Conservation (phyloP, 495 filamentous ascomycete species). For the Eremomyces bilateralis region DNA sequence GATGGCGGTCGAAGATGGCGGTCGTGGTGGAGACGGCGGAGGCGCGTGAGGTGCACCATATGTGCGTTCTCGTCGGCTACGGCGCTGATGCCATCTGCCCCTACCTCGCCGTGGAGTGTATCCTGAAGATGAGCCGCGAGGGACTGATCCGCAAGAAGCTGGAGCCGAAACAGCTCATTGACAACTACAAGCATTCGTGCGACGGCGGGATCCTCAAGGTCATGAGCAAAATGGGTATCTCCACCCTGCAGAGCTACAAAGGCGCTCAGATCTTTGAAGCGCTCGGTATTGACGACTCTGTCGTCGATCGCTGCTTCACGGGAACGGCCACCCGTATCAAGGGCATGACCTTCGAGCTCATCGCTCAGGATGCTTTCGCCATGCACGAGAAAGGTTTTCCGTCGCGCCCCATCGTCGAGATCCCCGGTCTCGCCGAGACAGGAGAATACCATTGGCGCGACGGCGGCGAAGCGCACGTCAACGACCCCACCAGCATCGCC, state of each 20-base stretch:
- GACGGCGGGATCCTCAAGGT: slow-evolving; percentile 98
- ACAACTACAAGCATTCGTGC: slow-evolving; percentile 95
- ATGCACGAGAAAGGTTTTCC: slow-evolving; percentile 94
- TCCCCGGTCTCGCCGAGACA: slow-evolving; percentile 77
- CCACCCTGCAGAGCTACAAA: slow-evolving; percentile 94
- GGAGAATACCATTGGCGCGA: slow-evolving; percentile 99
- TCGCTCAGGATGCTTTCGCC: slow-evolving; percentile 90
- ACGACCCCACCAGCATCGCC: slow-evolving; percentile 86
- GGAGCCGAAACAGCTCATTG: slow-evolving; percentile 61
- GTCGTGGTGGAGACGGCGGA: slow-evolving; percentile 87
- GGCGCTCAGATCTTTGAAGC: slow-evolving; percentile 98
- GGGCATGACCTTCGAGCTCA: slow-evolving; percentile 86
- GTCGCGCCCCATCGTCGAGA: slow-evolving; percentile 51
- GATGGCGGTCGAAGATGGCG: slow-evolving; percentile 80
- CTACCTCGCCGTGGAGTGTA: slow-evolving; percentile 94
- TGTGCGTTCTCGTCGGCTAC: slow-evolving; percentile 93
- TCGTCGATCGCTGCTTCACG: slow-evolving; percentile 91
- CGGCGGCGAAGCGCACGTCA: slow-evolving; percentile 94
- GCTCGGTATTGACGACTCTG: slow-evolving; percentile 85
- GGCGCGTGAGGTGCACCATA: slow-evolving; percentile 95
- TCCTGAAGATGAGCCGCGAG: slow-evolving; percentile 95
- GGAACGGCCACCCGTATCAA: slow-evolving; percentile 92
- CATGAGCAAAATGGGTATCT: slow-evolving; percentile 99
- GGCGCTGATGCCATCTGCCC: slow-evolving; percentile 93
- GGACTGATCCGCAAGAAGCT: slow-evolving; percentile 81